Evolutionary conservation across 2,329 filamentous ascomycete genomes (phyloP).

Genomic region (Hymenoscyphus repandus): DNA sequence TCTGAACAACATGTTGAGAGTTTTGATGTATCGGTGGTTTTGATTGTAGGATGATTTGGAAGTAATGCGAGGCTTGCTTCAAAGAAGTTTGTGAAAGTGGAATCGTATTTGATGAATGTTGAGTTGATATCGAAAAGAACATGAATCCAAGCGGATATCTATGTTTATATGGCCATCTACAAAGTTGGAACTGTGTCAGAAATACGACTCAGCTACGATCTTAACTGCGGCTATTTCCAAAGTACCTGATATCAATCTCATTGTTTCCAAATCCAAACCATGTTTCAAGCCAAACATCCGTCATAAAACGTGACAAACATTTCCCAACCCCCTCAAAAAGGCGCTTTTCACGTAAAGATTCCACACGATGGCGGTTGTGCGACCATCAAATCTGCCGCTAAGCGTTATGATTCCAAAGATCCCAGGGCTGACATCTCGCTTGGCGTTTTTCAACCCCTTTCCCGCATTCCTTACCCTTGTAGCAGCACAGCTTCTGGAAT

Average conservation of each 20-base stretch:
- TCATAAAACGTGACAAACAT: too few species aligned
- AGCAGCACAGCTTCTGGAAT: background rate
- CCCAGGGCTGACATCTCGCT: background rate
- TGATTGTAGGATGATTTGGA: background rate
- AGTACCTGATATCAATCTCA: background rate
- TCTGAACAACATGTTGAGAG: background rate
- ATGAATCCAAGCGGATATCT: background rate
- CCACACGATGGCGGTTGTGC: background rate
- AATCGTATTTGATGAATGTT: background rate
- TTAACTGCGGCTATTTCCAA: background rate
- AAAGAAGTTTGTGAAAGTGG: background rate
- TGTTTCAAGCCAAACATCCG: background rate
- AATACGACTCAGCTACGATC: background rate
- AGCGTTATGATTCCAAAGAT: constrained; percentile 4
- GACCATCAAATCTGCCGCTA: background rate
- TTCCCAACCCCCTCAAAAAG: too few species aligned
- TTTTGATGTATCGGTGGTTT: background rate
- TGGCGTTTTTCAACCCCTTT: background rate
- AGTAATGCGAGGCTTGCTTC: background rate
- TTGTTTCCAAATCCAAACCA: background rate
- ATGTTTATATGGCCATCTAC: background rate
- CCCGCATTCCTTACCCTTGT: background rate
- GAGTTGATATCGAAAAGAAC: background rate
- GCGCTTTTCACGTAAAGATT: background rate
- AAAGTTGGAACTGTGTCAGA: background rate